Base-by-base conservation (phyloP, 179 eudicot species). In the Kewa caespitosa region DNA sequence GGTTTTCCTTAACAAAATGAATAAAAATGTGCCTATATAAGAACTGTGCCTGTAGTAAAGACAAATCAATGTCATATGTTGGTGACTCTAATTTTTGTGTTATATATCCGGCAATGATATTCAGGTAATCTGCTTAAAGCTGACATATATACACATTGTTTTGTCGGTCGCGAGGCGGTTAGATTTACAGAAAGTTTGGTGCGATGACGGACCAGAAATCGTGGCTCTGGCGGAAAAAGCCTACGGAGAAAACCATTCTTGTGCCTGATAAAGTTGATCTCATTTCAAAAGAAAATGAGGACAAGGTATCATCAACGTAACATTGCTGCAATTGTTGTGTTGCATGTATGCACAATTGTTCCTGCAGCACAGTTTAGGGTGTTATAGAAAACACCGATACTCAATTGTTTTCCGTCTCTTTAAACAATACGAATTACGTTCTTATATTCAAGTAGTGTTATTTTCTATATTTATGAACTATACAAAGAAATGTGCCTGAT, bases 141-240 rank as follows among this genome's bases (percentile, higher is more conserved):
- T 39, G 38, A 69, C 38, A 13, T 69, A 11, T 70, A 42, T 27
- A 17, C 18, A 9, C 17, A 1, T 4, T 38, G 33, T n/a, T 66
- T 28, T 59, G 1, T 23, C 30, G 31, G 22, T 42, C 25, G 38
- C 28, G 60, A 70, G 43, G 11, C 17, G 17, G 36, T n/a, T 32
- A 38, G 78, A n/a, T 1, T 50, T 25, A n/a, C 46, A 39, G 32
- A 32, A 69, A 52, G 59, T 67, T 25, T 6, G 60, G 32, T 54
- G 72, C 70, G 70, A 85, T 74, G 83, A 86, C 86, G 78, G 97
- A 92, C 78, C 83, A 83, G 52, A 92, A 88, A 76, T 61, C 96
- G 69, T 92, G 96, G 97, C 81, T 81, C 6, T 92, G 97, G 97
- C 91, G 87, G 91, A 92, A 87, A 84, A 90, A 82, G 74, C 69